Evolutionary conservation across 1,284 basidiomycete genomes (phyloP), one percentile per base, ranked within the genome.

Genomic region (Naganishia liquefaciens): DNA sequence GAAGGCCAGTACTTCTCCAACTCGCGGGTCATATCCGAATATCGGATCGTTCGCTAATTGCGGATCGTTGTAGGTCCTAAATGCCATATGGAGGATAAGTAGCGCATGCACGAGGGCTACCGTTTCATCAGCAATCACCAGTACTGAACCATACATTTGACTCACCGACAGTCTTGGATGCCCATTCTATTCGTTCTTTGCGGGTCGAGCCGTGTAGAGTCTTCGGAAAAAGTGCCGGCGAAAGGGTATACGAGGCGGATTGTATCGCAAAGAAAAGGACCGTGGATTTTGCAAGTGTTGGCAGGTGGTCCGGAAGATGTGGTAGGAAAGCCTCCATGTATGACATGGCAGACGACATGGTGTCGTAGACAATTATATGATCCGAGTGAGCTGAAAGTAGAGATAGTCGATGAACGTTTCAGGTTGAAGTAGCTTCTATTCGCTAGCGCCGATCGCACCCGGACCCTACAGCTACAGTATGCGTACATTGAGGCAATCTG

Each of bases 71-170:
- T 71, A 60, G 11, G 64, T 65, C 28, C 43, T 25, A 10, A 74
- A 42, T 0, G 73, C 72, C 19, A 73, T 62, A 1, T 72, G 73
- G 2, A 74, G 67, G 23, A 72, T 66, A 15, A 72, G 49, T 21
- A 71, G 43, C 1, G 73, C 71, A 62, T 75, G 74, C 5, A 68
- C 64, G 62, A 71, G 73, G 19, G 74, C 73, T 74, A 51, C 21
- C 9, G 33, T 23, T 25, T 3, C 15, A 15, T 15, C 50, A 43
- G 55, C 21, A 13, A 25, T 39, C 43, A 17, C 21, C 5, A 11
- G 23, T 21, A 53, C n/a, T 9, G 4, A 17, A 3, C 3, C 37
- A 21, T 15, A n/a, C 37, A n/a, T 9, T 13, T 7, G 17, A 69
- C 70, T 65, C 39, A 70, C 70, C 73, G 25, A 73, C 72, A 15